Percentiles rank a stretch among this genome's conserved stretches.
These are phyloP conservation scores for Tylopilus balloui DNA, from an alignment of 768 basidiomycete species.

Conservation along the genomic window DNA sequence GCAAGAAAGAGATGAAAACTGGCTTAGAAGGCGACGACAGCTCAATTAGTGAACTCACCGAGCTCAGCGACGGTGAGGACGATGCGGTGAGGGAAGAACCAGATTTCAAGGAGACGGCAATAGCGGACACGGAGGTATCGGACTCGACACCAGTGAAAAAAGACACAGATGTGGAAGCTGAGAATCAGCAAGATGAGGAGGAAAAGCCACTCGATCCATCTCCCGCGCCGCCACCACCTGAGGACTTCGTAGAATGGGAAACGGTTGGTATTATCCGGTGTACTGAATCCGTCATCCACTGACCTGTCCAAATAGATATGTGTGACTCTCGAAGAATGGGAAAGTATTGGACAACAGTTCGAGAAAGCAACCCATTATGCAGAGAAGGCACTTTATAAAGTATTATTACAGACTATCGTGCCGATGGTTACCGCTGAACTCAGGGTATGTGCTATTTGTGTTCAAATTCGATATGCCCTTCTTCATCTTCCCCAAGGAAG, in stretches of 20 bases:
- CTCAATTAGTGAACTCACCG: slow-evolving; percentile 71
- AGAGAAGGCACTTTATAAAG: slow-evolving; percentile 74
- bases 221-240: slow-evolving; percentile 30
- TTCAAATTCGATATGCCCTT: not conserved
- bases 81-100: slow-evolving; percentile 20
- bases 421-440: slow-evolving; percentile 68
- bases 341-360: slow-evolving; percentile 70
- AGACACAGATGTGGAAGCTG: not conserved
- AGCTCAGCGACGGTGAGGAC: slow-evolving; percentile 51
- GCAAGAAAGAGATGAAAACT: slow-evolving; percentile 35
- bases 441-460: slow-evolving; percentile 38
- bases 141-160: not conserved
- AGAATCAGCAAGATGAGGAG: slow-evolving; percentile 3
- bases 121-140: slow-evolving; percentile 2
- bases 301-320: slow-evolving; percentile 56
- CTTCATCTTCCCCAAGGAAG: slow-evolving; percentile 43
- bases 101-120: not conserved
- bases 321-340: slow-evolving; percentile 81
- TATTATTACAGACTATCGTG: slow-evolving; percentile 60
- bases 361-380: slow-evolving; percentile 70
- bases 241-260: slow-evolving; percentile 85
- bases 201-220: not conserved
- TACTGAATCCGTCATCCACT: not conserved
- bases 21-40: slow-evolving; percentile 61
- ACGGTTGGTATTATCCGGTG: slow-evolving; percentile 50